Percentiles rank a stretch among this genome's conserved stretches.
These are phyloP conservation scores for Stereocaulon alpinum DNA, from an alignment of 495 filamentous ascomycete species.

Conservation along the genomic window DNA sequence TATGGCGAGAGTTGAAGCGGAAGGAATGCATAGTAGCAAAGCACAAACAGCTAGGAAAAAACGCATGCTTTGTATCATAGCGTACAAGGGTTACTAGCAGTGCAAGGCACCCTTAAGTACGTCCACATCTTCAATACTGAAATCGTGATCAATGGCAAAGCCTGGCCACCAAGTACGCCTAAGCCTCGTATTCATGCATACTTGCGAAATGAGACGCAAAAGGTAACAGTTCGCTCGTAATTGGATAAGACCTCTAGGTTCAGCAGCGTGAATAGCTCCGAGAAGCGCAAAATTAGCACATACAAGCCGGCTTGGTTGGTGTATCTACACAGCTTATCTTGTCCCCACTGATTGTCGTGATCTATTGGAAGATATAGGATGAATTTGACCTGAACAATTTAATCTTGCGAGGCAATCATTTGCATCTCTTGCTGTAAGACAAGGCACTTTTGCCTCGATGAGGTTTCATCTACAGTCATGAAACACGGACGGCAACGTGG, in stretches of 20 bases:
- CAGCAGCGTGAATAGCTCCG: not conserved
- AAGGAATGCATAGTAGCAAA: not conserved
- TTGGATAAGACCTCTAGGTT: not conserved
- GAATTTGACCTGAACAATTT: not conserved
- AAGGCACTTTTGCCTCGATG: no score
- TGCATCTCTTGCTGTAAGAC: not conserved
- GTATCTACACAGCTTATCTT: not conserved
- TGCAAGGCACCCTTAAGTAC: not conserved
- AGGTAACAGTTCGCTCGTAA: not conserved
- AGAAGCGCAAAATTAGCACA: conserved; percentile 1
- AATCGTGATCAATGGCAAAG: not conserved
- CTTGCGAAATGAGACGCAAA: not conserved
- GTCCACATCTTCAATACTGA: not conserved
- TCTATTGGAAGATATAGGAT: not conserved
- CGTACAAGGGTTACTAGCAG: not conserved
- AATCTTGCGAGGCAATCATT: not conserved
- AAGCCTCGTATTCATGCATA: not conserved
- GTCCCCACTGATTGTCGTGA: not conserved
- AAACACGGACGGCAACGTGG: not conserved
- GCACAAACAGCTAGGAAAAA: not conserved
- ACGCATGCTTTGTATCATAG: not conserved
- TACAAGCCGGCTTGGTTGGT: not conserved
- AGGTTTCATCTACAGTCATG: not conserved
- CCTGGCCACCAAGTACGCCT: not conserved
- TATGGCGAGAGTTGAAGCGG: not conserved